Evolutionary conservation across 352 stramenopile species (phyloP).

Genomic region (Globisporangium okanoganense): DNA sequence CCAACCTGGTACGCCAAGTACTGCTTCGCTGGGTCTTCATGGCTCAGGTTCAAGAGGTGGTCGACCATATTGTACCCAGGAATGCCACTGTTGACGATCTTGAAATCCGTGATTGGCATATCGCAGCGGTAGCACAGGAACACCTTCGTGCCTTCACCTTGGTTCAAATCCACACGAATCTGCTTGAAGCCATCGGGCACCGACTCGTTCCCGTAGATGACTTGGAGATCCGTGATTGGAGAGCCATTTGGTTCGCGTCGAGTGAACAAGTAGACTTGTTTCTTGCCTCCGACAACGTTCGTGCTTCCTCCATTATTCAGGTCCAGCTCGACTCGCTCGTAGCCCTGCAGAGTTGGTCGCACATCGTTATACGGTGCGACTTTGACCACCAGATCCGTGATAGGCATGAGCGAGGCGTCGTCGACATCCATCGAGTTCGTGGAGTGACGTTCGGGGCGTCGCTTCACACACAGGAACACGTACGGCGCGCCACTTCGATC

Average conservation of each 20-base stretch:
- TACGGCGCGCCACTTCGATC: constrained; percentile 73
- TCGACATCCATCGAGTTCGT: constrained; percentile 26
- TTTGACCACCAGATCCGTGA: constrained; percentile 82
- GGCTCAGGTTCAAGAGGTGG: constrained; percentile 64
- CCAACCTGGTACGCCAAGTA: constrained; percentile 83
- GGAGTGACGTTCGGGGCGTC: constrained; percentile 46
- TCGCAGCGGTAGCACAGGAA: constrained; percentile 86
- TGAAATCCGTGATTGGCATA: constrained; percentile 86
- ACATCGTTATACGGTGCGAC: constrained; percentile 46
- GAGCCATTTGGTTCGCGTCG: constrained; percentile 68
- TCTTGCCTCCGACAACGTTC: constrained; percentile 52
- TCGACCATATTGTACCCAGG: constrained; percentile 84
- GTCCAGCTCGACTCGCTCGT: constrained; percentile 79
- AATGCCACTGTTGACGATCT: constrained; percentile 81
- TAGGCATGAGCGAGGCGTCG: constrained; percentile 37
- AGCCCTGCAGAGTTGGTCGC: constrained; percentile 62
- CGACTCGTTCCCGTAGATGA: constrained; percentile 75
- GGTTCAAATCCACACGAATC: constrained; percentile 84
- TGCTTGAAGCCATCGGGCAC: constrained; percentile 87
- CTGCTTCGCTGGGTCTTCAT: constrained; percentile 66
- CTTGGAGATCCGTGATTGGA: constrained; percentile 80
- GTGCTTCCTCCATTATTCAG: constrained; percentile 65
- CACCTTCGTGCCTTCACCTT: constrained; percentile 77
- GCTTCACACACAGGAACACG: constrained; percentile 80
- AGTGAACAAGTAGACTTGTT: constrained; percentile 86